A percentile compares a stretch with the other conserved stretches of the same genome.
Evolutionary conservation across 129 eudicot species (phyloP).

Genomic region (Artemisia tridentata): DNA sequence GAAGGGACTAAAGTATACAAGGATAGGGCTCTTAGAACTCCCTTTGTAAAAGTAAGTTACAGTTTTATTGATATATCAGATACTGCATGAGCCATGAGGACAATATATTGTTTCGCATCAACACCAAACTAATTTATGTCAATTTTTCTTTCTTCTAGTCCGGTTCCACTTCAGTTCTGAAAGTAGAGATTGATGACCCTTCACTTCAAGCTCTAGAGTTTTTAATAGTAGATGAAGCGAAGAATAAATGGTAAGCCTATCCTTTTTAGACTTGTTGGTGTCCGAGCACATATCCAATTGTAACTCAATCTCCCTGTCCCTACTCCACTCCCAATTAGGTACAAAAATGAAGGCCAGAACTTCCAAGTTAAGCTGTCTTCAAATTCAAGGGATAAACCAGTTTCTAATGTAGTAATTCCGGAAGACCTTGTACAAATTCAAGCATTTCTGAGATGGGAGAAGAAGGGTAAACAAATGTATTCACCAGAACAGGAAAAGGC

Average conservation of each 20-base stretch:
- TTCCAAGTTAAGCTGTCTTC: slow-evolving; percentile 53
- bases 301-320: neutral
- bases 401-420: slow-evolving; percentile 58
- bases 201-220: slow-evolving; percentile 78
- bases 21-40: slow-evolving; percentile 82
- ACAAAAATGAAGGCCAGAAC: slow-evolving; percentile 69
- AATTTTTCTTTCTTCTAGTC: slow-evolving; percentile 40
- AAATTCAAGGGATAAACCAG: slow-evolving; percentile 28
- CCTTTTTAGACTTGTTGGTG: slow-evolving; percentile 13
- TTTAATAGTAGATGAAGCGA: slow-evolving; percentile 73
- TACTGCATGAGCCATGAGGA: slow-evolving; percentile 12
- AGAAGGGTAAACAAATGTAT: slow-evolving; percentile 88
- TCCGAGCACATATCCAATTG: neutral
- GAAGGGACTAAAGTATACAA: slow-evolving; percentile 72
- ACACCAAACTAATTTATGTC: slow-evolving; percentile 22
- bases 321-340: slow-evolving; percentile 40
- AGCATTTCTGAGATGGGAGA: slow-evolving; percentile 95
- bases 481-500: slow-evolving; percentile 91
- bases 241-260: slow-evolving; percentile 60
- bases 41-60: slow-evolving; percentile 60
- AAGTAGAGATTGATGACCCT: slow-evolving; percentile 77
- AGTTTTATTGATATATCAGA: neutral
- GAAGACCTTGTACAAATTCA: slow-evolving; percentile 97
- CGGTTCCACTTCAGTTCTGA: slow-evolving; percentile 53
- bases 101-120: neutral